A percentile compares a stretch with the other conserved stretches of the same genome.
Conservation (phyloP, 495 filamentous ascomycete genomes). For the Cryomyces minteri region DNA sequence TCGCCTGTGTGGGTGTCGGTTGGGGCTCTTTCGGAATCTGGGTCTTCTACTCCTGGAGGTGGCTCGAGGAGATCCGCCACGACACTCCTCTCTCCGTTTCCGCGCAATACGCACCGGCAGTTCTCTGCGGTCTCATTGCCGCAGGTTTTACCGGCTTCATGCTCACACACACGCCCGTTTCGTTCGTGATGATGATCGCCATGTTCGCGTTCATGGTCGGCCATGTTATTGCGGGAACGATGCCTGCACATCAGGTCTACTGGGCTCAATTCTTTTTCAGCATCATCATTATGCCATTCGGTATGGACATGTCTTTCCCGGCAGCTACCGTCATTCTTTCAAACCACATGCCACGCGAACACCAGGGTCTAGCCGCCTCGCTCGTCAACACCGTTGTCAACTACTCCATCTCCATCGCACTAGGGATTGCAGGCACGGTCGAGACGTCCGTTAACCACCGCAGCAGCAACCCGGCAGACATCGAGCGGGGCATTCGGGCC, state of each 20-base stretch:
- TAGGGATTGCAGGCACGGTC: conserved; percentile 14
- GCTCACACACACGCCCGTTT: conserved; percentile 13
- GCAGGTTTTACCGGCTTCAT: conserved; percentile 13
- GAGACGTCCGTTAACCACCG: conserved; percentile 8
- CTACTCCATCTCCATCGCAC: conserved; percentile 16
- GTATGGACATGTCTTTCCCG: conserved; percentile 18
- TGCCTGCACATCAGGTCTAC: conserved; percentile 12
- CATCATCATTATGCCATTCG: conserved; percentile 17
- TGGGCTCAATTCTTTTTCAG: conserved; percentile 16
- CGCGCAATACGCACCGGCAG: conserved; percentile 11
- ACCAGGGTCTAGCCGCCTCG: conserved; percentile 14
- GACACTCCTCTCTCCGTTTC: conserved; percentile 7
- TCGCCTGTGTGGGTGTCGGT: conserved; percentile 11
- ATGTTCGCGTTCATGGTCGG: conserved; percentile 15
- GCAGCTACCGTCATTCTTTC: conserved; percentile 15
- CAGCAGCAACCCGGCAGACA: neutral
- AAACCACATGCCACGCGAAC: conserved; percentile 15
- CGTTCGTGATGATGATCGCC: conserved; percentile 14
- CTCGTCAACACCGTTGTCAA: conserved; percentile 16
- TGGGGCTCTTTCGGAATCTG: conserved; percentile 18
- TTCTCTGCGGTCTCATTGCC: conserved; percentile 11
- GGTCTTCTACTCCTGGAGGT: conserved; percentile 13
- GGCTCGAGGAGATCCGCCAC: conserved; percentile 7
- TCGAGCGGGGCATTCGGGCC: conserved; percentile 3
- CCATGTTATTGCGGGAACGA: conserved; percentile 7